Base-by-base conservation (phyloP, 2,329 filamentous ascomycete species). In the Colletotrichum simmondsii region DNA sequence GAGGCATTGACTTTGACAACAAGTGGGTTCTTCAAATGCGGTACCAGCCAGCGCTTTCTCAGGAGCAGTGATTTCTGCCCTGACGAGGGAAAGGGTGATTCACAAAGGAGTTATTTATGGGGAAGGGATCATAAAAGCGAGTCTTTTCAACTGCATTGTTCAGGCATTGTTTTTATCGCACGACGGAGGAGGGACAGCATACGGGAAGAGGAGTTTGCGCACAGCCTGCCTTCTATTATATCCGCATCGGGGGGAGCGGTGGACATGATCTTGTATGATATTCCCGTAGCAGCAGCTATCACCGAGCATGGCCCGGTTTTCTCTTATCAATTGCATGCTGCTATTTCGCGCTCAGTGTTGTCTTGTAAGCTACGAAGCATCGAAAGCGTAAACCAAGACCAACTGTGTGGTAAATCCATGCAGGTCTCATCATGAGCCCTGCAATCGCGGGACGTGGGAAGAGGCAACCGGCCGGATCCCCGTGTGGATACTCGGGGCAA, bases 1-100 rank as follows among this genome's bases (percentile, higher is more conserved):
- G 94, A 75, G 95, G 95, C 0, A 92, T 98, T 68, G 95, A 95
- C 77, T 98, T 98, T 86, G 95, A 94, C 28, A 91, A 92, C 72
- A 90, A 92, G 75, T 98, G 96, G 96, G 92, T 97, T 74, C 87
- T 97, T 16, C 91, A 92, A 77, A 89, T 97, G 83, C 84, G 81
- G 72, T 90, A 89, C 73, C 84, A 84, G 24, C 66, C 71, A 16
- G 56, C 56, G 6, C 24, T 58, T 24, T 37, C 66, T 11, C 54
- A 73, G 24, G 71, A 73, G 22, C 65, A 52, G 52, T 11, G 46
- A 14, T 7, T 24, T 14, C 12, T 65, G 16, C 16, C 16, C 22
- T 16, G 49, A 19, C 5, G n/a, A 19, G 35, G 30, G n/a, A 42
- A 56, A 16, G 10, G 49, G 32, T 30, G 24, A 24, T 14, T 32